phyloP scores from a whole-genome alignment of 176 grass and related monocot species.

The Urochloa ruziziensis region DNA sequence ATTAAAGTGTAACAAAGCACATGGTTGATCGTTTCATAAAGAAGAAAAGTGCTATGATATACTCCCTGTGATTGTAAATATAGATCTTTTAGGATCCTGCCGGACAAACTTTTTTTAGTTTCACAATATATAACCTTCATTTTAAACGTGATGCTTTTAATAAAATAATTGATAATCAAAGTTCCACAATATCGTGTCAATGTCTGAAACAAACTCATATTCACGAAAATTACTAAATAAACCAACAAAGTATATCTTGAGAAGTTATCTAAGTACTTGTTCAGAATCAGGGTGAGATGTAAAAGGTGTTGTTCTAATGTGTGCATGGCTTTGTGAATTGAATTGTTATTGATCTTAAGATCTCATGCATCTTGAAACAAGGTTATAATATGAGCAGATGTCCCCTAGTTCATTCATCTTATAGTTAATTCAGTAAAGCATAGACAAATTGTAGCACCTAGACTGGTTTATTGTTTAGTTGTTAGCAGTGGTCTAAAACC shows the following conservation, averaged over 20 bases:
- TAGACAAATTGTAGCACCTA: not conserved
- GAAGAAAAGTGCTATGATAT: not conserved
- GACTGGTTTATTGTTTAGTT: slow-evolving; percentile 10
- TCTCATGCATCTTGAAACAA: not conserved
- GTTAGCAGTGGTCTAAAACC: not conserved
- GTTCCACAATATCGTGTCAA: not conserved
- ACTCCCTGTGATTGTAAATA: not conserved
- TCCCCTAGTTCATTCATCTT: not conserved
- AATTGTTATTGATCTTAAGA: not conserved
- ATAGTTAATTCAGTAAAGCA: slow-evolving; percentile 17
- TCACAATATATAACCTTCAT: not conserved
- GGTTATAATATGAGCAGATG: not conserved
- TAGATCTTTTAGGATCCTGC: not conserved
- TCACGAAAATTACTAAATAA: no score
- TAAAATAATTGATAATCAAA: not conserved
- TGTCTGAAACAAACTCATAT: not conserved
- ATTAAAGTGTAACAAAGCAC: not conserved
- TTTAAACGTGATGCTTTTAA: not conserved
- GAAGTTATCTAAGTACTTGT: not conserved
- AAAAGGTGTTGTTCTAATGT: not conserved
- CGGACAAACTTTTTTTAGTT: not conserved
- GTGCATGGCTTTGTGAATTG: slow-evolving; percentile 2
- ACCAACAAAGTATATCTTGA: not conserved
- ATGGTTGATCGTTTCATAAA: not conserved
- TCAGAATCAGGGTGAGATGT: not conserved